Percentiles rank a stretch among this genome's conserved stretches.
Conservation (phyloP, 2,329 filamentous ascomycete genomes). For the Talaromyces sp. region DNA sequence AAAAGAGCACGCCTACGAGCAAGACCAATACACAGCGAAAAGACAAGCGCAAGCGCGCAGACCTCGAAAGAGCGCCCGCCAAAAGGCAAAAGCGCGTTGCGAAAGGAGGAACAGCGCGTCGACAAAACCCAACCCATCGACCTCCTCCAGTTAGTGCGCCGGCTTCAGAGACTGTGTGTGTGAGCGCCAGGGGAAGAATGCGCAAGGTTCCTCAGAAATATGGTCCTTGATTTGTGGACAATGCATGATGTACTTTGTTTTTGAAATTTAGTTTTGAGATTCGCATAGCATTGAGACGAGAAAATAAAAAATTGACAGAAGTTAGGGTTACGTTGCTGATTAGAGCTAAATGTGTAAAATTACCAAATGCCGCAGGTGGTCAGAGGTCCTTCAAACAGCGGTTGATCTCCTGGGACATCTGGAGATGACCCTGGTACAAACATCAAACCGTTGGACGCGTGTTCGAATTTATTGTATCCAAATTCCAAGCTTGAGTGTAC, state of each 20-base stretch:
- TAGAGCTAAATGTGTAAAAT: neutral
- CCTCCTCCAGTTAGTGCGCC: neutral
- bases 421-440: neutral
- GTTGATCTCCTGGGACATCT: neutral
- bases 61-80: neutral
- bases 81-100: neutral
- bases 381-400: neutral
- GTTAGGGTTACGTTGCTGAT: neutral
- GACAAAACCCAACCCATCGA: neutral
- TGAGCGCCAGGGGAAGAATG: neutral
- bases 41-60: neutral
- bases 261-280: neutral
- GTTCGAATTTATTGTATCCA: neutral
- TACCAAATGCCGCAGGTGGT: neutral
- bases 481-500: neutral
- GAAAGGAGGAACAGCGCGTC: neutral
- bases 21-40: neutral
- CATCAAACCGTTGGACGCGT: neutral
- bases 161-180: neutral
- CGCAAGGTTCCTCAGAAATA: neutral
- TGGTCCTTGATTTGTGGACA: neutral
- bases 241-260: neutral
- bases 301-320: neutral
- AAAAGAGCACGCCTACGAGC: neutral
- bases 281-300: neutral